Evolutionary conservation across 1,284 basidiomycete genomes (phyloP).

Genomic region (Pascua guehoae): DNA sequence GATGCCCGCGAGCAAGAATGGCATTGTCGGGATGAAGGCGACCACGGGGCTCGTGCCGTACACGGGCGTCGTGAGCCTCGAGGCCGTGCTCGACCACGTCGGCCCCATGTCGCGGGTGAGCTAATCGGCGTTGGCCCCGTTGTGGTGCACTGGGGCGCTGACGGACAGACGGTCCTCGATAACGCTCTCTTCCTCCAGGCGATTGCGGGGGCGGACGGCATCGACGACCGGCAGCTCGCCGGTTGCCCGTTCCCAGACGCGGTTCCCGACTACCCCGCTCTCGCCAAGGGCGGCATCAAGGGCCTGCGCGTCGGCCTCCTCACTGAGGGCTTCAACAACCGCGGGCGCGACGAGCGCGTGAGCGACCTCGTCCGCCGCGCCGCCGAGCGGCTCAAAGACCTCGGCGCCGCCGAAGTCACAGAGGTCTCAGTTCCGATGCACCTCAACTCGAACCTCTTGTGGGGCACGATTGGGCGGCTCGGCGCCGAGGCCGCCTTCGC

Average conservation of each 20-base stretch:
- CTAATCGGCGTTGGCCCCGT: background rate
- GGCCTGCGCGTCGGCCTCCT: slow-evolving; percentile 52
- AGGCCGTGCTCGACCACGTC: slow-evolving; percentile 50
- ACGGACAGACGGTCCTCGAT: slow-evolving; percentile 50
- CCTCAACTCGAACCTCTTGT: slow-evolving; percentile 21
- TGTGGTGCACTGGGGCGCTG: background rate
- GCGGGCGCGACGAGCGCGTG: slow-evolving; percentile 31
- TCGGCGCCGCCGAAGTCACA: slow-evolving; percentile 17
- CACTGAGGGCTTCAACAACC: slow-evolving; percentile 49
- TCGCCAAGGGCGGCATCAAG: slow-evolving; percentile 29
- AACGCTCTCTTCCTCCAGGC: slow-evolving; percentile 52
- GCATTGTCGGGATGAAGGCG: slow-evolving; percentile 56
- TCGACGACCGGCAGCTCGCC: slow-evolving; percentile 54
- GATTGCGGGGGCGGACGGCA: slow-evolving; percentile 54
- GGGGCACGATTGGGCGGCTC: slow-evolving; percentile 29
- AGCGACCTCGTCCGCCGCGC: slow-evolving; percentile 17
- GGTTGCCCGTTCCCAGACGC: slow-evolving; percentile 50
- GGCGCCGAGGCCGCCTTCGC: slow-evolving; percentile 30
- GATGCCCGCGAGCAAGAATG: slow-evolving; percentile 52
- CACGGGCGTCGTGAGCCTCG: slow-evolving; percentile 53
- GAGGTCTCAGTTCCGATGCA: slow-evolving; percentile 29
- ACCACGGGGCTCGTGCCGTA: slow-evolving; percentile 56
- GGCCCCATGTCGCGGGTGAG: slow-evolving; percentile 29
- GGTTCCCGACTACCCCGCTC: slow-evolving; percentile 49
- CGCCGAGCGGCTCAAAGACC: slow-evolving; percentile 7